Percentiles rank a stretch among this genome's conserved stretches.
These are phyloP conservation scores for Scutellaria baicalensis DNA, from an alignment of 257 asterid genomes.

Conservation along the genomic window DNA sequence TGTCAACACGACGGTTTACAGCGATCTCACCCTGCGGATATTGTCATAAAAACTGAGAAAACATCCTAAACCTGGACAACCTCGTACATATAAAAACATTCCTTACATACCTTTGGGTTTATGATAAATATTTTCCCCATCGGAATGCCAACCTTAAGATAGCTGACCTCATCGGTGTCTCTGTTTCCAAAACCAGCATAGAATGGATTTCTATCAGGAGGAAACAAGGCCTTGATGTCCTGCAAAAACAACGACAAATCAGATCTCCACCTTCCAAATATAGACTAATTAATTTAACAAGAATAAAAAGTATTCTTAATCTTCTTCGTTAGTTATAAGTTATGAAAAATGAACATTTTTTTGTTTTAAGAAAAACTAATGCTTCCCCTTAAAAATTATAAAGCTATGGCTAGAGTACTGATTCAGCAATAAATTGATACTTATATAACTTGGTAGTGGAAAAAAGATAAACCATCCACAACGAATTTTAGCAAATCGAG, in stretches of 20 bases:
- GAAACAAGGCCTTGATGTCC: conserved; percentile 87
- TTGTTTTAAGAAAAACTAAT: no score
- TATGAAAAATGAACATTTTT: no score
- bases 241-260: conserved; percentile 16
- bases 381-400: no score
- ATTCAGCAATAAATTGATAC: no score
- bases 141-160: conserved; percentile 91
- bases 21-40: conserved; percentile 75
- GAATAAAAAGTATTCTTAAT: not conserved
- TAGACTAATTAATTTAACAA: not conserved
- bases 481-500: not conserved
- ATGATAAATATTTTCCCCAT: conserved; percentile 84
- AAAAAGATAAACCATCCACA: not conserved
- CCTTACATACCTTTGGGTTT: conserved; percentile 66
- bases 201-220: conserved; percentile 75
- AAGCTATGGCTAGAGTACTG: no score
- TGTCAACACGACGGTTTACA: conserved; percentile 64
- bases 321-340: no score
- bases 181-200: conserved; percentile 99
- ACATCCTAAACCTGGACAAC: not conserved
- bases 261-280: not conserved
- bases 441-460: not conserved
- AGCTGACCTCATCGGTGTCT: conserved; percentile 93
- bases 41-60: not conserved
- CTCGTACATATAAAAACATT: not conserved